phyloP scores from a whole-genome alignment of 2,329 filamentous ascomycete species.

The Fusarium irregulare region DNA sequence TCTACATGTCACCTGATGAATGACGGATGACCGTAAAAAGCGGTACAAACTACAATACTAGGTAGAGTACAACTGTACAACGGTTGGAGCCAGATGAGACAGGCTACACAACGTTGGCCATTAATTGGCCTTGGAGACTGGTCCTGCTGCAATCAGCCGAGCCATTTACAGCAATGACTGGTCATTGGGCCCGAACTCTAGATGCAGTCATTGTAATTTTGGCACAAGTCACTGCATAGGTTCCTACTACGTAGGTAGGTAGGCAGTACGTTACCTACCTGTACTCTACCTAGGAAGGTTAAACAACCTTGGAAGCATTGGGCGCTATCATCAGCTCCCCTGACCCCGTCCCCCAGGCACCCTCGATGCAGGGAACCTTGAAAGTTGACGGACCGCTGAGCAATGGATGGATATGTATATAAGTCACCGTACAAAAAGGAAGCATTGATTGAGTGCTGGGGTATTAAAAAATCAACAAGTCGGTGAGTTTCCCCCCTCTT shows the following conservation, averaged over 20 bases:
- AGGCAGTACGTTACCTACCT: too few species aligned
- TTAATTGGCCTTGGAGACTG: conserved; percentile 25
- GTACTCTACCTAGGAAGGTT: background rate
- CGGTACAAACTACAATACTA: background rate
- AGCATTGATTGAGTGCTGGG: background rate
- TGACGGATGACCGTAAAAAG: conserved; percentile 15
- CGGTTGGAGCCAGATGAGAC: conserved; percentile 6
- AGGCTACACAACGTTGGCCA: conserved; percentile 12
- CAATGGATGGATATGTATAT: background rate
- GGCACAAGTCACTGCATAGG: conserved; percentile 4
- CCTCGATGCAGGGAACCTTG: conserved; percentile 30
- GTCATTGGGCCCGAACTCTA: background rate
- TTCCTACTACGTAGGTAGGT: too few species aligned
- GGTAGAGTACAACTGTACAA: background rate
- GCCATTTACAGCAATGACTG: background rate
- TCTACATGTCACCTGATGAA: conserved; percentile 29
- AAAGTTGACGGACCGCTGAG: background rate
- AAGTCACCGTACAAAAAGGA: background rate
- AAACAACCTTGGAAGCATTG: background rate
- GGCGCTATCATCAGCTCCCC: background rate
- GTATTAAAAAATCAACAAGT: conserved; percentile 15
- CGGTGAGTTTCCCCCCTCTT: conserved; percentile 16
- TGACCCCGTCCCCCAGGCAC: background rate
- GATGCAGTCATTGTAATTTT: conserved; percentile 8
- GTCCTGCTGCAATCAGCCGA: conserved; percentile 24